Conservation (phyloP, 2,329 filamentous ascomycete species). For the Cladosporium phlei region DNA sequence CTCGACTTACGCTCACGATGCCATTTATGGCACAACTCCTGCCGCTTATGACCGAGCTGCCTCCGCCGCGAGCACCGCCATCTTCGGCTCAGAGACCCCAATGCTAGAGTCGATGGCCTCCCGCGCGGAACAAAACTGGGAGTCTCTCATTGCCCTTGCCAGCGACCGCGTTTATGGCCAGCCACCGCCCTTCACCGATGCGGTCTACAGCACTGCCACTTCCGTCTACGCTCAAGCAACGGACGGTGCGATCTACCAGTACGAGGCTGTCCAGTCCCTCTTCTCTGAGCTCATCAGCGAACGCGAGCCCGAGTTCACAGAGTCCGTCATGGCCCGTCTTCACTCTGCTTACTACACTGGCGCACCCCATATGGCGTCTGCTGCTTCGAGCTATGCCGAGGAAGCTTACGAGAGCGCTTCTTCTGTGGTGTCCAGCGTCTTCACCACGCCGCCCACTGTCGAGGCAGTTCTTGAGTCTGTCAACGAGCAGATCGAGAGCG, state of each 20-base stretch:
- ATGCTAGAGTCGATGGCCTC: constrained; percentile 52
- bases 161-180: constrained; percentile 67
- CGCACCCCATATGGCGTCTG: constrained; percentile 51
- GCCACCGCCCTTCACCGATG: constrained; percentile 49
- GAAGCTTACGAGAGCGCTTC: constrained; percentile 44
- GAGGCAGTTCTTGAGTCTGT: constrained; percentile 56
- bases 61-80: constrained; percentile 43
- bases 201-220: constrained; percentile 51
- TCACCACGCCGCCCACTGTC: constrained; percentile 54
- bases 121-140: constrained; percentile 59
- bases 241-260: constrained; percentile 58
- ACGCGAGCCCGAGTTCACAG: constrained; percentile 74
- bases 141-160: constrained; percentile 58
- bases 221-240: constrained; percentile 60
- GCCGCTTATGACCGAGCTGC: constrained; percentile 36
- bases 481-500: constrained; percentile 52
- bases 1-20: constrained; percentile 42
- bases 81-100: constrained; percentile 46
- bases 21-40: constrained; percentile 42
- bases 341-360: constrained; percentile 68
- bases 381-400: constrained; percentile 51
- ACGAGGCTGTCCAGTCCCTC: constrained; percentile 64
- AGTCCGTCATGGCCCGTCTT: constrained; percentile 70
- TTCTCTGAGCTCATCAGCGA: constrained; percentile 72
- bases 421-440: constrained; percentile 44